Evolutionary conservation across 441 rosid genomes (phyloP).

Genomic region (Bocquillonia castaneifolia): DNA sequence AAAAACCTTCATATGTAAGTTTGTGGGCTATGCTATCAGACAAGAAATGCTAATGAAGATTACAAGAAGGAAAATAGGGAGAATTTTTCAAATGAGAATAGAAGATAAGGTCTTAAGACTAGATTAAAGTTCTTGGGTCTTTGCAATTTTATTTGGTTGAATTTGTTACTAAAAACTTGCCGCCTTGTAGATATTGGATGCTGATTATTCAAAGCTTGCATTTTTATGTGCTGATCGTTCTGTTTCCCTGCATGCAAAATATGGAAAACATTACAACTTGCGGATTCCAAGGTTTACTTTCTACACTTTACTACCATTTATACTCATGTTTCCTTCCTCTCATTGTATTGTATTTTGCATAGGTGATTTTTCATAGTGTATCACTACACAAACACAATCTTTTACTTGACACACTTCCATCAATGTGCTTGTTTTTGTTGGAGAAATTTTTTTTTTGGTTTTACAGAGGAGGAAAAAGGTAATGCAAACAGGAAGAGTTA

Average conservation of each 20-base stretch:
- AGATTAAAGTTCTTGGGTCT: background rate
- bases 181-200: constrained; percentile 58
- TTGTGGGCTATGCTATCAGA: background rate
- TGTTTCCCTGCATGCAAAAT: constrained; percentile 76
- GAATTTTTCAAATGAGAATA: background rate
- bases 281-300: constrained; percentile 72
- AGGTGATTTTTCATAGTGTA: background rate
- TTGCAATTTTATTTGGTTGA: background rate
- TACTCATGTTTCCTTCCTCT: constrained; percentile 1
- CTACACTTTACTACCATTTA: constrained; percentile 8
- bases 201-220: constrained; percentile 87
- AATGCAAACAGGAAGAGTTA: background rate
- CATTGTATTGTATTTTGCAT: background rate
- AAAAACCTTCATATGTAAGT: background rate
- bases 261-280: constrained; percentile 73
- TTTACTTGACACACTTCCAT: background rate
- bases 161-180: background rate
- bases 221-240: constrained; percentile 91
- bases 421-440: background rate
- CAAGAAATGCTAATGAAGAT: background rate
- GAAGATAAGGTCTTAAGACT: background rate
- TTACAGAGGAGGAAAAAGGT: background rate
- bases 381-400: background rate
- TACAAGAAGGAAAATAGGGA: background rate
- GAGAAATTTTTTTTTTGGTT: background rate